Conservation (phyloP, 768 basidiomycete genomes). For the Suillus alpinus region DNA sequence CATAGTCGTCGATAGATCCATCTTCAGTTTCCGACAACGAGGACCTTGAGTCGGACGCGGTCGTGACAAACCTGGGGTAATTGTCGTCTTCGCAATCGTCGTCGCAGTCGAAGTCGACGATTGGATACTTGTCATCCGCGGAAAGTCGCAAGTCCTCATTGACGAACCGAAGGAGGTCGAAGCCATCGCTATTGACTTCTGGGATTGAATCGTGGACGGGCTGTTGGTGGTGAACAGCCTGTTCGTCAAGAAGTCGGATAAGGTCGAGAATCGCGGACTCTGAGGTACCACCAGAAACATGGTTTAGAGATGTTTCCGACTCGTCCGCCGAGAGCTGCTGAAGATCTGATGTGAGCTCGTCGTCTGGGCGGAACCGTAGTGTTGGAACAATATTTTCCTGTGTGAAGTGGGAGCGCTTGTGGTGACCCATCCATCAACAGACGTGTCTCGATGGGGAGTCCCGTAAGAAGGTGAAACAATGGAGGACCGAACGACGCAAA, state of each 20-base stretch:
- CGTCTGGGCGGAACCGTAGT: background rate
- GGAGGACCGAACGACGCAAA: too few species aligned
- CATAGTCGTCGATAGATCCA: background rate
- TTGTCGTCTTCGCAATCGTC: background rate
- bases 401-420: too few species aligned
- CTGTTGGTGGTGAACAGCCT: background rate
- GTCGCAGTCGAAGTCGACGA: background rate
- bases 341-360: background rate
- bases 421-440: too few species aligned
- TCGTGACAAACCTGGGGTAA: background rate
- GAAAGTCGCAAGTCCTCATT: background rate
- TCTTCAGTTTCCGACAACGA: background rate
- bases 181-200: background rate
- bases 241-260: conserved; percentile 1
- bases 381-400: too few species aligned
- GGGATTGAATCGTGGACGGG: background rate
- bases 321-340: background rate
- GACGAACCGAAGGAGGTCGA: background rate
- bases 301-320: background rate
- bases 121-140: background rate
- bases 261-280: background rate
- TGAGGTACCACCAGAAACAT: background rate
- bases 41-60: background rate
- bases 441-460: too few species aligned
- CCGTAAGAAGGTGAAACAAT: too few species aligned